Evolutionary conservation across 768 basidiomycete genomes (phyloP).

Genomic region (Naganishia antarctica): DNA sequence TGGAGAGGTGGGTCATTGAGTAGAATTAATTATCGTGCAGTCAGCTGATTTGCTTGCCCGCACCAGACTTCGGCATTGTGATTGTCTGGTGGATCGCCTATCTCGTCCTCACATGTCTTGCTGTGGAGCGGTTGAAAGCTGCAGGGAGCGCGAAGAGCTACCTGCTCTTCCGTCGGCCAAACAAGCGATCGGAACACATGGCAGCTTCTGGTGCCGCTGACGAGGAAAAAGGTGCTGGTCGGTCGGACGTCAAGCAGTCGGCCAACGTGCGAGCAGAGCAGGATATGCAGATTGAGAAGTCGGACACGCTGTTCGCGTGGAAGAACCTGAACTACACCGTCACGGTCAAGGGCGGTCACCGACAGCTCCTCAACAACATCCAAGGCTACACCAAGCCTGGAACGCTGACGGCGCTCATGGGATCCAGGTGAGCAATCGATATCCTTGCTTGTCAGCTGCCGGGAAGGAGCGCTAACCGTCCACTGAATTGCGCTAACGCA

Average conservation of each 20-base stretch:
- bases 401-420: slow-evolving; percentile 52
- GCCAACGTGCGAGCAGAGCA: not conserved
- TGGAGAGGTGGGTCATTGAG: slow-evolving; percentile 31
- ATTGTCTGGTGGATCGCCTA: slow-evolving; percentile 38
- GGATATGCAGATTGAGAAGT: slow-evolving; percentile 14
- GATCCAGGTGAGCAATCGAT: slow-evolving; percentile 7
- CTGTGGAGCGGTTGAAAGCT: slow-evolving; percentile 25
- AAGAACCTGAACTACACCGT: slow-evolving; percentile 20
- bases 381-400: slow-evolving; percentile 75
- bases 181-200: not conserved
- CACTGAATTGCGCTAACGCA: slow-evolving; percentile 9
- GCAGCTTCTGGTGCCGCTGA: slow-evolving; percentile 4
- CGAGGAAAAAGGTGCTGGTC: slow-evolving; percentile 1
- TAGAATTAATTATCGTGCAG: slow-evolving; percentile 1
- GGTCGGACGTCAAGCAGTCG: not conserved
- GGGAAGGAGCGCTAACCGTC: slow-evolving; percentile 6
- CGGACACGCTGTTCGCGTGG: slow-evolving; percentile 21
- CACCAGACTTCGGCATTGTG: slow-evolving; percentile 36
- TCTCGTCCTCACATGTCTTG: slow-evolving; percentile 33
- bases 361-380: slow-evolving; percentile 59
- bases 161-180: slow-evolving; percentile 18
- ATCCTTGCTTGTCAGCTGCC: slow-evolving; percentile 54
- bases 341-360: slow-evolving; percentile 20
- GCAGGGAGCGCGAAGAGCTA: slow-evolving; percentile 14
- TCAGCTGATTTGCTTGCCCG: not conserved